Evolutionary conservation across 2,329 filamentous ascomycete genomes (phyloP).

Genomic region (Talaromyces funiculosus): DNA sequence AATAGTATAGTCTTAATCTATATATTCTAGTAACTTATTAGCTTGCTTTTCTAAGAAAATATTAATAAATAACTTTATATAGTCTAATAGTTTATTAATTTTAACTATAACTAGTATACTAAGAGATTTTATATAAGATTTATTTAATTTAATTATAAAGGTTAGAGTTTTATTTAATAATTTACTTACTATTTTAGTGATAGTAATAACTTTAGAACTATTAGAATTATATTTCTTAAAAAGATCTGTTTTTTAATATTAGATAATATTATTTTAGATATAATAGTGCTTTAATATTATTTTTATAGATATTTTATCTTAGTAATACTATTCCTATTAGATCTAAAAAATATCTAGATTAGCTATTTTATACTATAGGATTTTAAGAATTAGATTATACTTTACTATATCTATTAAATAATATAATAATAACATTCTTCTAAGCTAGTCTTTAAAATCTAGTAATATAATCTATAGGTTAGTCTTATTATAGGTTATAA

Average conservation of each 20-base stretch:
- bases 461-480: background rate
- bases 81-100: background rate
- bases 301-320: too few relatives aligned
- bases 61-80: background rate
- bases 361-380: too few relatives aligned
- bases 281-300: too few relatives aligned
- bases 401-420: background rate
- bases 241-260: too few relatives aligned
- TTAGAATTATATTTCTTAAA: too few relatives aligned
- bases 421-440: background rate
- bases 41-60: background rate
- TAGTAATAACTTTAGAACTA: too few relatives aligned
- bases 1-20: background rate
- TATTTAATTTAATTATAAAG: background rate
- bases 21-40: background rate
- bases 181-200: too few relatives aligned
- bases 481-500: background rate
- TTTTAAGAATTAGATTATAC: too few relatives aligned
- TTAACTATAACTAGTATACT: background rate
- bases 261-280: too few relatives aligned
- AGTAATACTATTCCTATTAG: too few relatives aligned
- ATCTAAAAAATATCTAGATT: too few relatives aligned
- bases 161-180: background rate
- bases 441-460: background rate
- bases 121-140: too few relatives aligned